phyloP scores from a whole-genome alignment of 345 rosid genomes.

The Sisymbrium irio region DNA sequence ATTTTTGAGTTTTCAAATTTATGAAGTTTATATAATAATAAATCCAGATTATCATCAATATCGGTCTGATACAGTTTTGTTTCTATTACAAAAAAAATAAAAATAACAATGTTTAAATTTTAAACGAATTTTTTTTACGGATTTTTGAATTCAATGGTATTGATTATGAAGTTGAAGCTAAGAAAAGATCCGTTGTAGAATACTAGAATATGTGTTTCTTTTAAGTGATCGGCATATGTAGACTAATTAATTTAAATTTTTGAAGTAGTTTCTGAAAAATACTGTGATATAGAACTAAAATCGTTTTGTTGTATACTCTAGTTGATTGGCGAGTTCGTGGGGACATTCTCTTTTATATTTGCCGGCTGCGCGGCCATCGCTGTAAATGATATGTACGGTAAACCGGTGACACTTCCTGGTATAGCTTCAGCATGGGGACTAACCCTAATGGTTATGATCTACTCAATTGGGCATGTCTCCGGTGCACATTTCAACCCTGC shows the following conservation, averaged over 20 bases:
- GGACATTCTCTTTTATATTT: constrained; percentile 45
- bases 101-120: too few species aligned
- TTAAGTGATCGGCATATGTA: background rate
- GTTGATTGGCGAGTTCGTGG: constrained; percentile 49
- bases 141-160: too few species aligned
- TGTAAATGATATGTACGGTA: constrained; percentile 33
- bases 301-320: background rate
- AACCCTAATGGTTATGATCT: constrained; percentile 40
- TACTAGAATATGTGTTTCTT: background rate
- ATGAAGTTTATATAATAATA: background rate
- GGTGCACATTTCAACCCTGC: constrained; percentile 65
- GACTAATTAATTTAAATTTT: background rate
- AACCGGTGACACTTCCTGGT: constrained; percentile 34
- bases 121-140: too few species aligned
- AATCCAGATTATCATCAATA: background rate
- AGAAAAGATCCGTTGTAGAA: background rate
- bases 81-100: background rate
- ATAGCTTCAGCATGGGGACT: constrained; percentile 45
- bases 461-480: constrained; percentile 47
- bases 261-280: background rate
- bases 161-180: too few species aligned
- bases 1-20: background rate
- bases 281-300: background rate
- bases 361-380: constrained; percentile 39
- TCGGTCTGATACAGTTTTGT: background rate